Base-by-base conservation (phyloP, 2,329 filamentous ascomycete species). In the Diaporthe ilicicola region DNA sequence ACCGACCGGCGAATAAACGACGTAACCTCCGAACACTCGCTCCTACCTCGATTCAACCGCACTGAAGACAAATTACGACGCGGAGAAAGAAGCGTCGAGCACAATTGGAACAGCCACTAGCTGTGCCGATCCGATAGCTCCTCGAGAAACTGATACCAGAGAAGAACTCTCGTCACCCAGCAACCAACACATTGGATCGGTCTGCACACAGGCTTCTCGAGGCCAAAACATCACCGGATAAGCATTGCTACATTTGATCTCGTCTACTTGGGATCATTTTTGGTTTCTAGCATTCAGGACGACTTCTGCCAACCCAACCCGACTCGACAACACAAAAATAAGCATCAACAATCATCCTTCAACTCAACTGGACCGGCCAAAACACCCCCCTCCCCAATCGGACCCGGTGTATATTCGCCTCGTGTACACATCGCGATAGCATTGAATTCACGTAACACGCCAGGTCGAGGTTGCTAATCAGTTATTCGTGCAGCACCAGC, bases 401-500 rank as follows among this genome's bases (percentile, higher is more conserved):
- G 48, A 42, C 22, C 29, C 34, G n/a, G 27, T 27, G 65, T 44
- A 51, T 53, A 22, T 46, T 29, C 54, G 46, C 48, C 39, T 62
- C 44, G 44, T 50, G 22, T n/a, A 50, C 15, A n/a, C 8, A 27
- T 59, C 66, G 37, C 32, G 24, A 46, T 53, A 12, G 10, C 51
- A 50, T 12, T 29, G 24, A 56, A 50, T 12, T 13, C 29, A 39
- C 17, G 39, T n/a, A 17, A 42, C 42, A 39, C 37, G 19, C 42
- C 42, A 22, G 1, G 6, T 27, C 24, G 42, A 55, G 19, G 39
- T 46, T 59, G 71, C 72, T 76, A 72, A 75, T 68, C 61, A 70
- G 27, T 42, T 27, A 69, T 61, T n/a, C n/a, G 4, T 62, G 24
- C 71, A 77, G 76, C 76, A 74, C 71, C 75, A 74, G 73, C 81